Conservation (phyloP, 164 flowering plant genomes). For the Umbellularia californica region DNA sequence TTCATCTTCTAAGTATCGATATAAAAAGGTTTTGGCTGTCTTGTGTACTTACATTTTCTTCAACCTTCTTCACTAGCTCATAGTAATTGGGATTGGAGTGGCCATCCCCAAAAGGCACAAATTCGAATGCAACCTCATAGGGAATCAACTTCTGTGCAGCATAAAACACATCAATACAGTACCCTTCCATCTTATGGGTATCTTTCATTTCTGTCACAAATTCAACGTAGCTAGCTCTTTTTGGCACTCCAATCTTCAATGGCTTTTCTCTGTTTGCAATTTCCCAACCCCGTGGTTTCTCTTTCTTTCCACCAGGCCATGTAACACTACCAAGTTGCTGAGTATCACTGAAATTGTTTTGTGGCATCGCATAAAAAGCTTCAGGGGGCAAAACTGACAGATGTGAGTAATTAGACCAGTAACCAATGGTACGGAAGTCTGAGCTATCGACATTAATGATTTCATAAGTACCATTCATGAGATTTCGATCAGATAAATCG, state of each 20-base stretch:
- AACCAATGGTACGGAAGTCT: slow-evolving; percentile 41
- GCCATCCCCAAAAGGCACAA: slow-evolving; percentile 62
- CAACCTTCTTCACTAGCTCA: slow-evolving; percentile 49
- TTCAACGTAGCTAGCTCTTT: slow-evolving; percentile 47
- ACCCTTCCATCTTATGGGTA: slow-evolving; percentile 43
- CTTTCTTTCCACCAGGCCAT: slow-evolving; percentile 59
- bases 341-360: slow-evolving; percentile 7
- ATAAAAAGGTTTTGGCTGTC: neutral
- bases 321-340: slow-evolving; percentile 39
- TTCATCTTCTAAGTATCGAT: neutral
- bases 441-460: slow-evolving; percentile 38
- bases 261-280: slow-evolving; percentile 43
- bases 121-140: slow-evolving; percentile 49
- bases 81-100: slow-evolving; percentile 50
- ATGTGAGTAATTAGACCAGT: slow-evolving; percentile 54
- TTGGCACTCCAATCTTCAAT: slow-evolving; percentile 57
- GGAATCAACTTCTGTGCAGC: slow-evolving; percentile 51
- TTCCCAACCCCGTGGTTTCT: slow-evolving; percentile 74
- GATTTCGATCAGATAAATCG: slow-evolving; percentile 32
- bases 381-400: slow-evolving; percentile 46
- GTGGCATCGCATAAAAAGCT: slow-evolving; percentile 8
- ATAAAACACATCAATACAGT: slow-evolving; percentile 67
- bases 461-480: slow-evolving; percentile 37
- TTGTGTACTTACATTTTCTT: slow-evolving; percentile 40
- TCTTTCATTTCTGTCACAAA: slow-evolving; percentile 37